Evolutionary conservation across 306 rosid genomes (phyloP), one percentile per base, ranked within the genome.

Genomic region (Chamaecrista fasciculata): DNA sequence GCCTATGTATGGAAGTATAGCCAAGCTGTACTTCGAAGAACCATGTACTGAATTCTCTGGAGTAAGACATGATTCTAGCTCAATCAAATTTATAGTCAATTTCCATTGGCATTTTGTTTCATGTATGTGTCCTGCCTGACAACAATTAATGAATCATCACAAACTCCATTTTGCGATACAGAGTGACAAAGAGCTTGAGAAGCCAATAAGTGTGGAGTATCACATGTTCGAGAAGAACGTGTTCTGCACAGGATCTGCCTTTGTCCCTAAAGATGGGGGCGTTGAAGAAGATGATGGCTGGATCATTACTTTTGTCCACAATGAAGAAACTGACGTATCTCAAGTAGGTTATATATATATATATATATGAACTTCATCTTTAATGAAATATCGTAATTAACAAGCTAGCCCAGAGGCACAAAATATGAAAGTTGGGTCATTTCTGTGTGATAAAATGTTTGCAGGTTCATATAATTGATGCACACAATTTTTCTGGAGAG

Each of bases 271-370:
- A 78, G 72, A 71, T 44, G 75, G 60, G 43, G 86, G 83, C 20
- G 2, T 58, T 15, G 82, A 83, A 64, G 96, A 89, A 87, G 96
- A 92, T 76, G 95, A 87, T 34, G 96, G 89, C 66, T 92, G 91
- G 96, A 70, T 87, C 34, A 64, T 92, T 50, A 76, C 87, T 66
- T 83, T 83, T 82, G 91, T 87, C 78, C 98, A 92, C 78, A 86
- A 79, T 26, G 98, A 89, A 79, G 85, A 78, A 42, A 66, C 86
- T 8, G 59, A 53, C 67, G 18, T 39, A n/a, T n/a, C n/a, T n/a
- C n/a, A n/a, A n/a, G n/a, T n/a, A n/a, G n/a, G n/a, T n/a, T n/a
- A n/a, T n/a, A n/a, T n/a, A n/a, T n/a, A n/a, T n/a, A n/a, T n/a
- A n/a, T n/a, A n/a, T n/a, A n/a, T n/a, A n/a, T n/a, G n/a, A n/a